These are phyloP conservation scores for Aspergillus pseudoterreus DNA, from an alignment of 2,329 filamentous ascomycete genomes.

Conservation along the genomic window DNA sequence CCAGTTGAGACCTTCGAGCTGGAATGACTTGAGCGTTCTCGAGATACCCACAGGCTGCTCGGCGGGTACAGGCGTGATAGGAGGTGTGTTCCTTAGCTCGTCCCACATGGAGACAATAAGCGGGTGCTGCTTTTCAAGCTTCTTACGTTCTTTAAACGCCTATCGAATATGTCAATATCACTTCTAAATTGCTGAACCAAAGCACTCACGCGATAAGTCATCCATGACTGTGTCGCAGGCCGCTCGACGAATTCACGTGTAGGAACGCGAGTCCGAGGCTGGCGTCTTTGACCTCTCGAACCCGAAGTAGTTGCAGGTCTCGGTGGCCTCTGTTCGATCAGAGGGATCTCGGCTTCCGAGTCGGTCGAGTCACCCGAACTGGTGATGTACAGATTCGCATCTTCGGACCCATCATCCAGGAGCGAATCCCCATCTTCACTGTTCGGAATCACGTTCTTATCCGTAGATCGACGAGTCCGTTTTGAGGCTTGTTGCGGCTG, in stretches of 20 bases:
- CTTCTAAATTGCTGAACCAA: constrained; percentile 15
- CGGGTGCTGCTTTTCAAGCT: constrained; percentile 73
- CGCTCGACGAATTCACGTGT: not conserved
- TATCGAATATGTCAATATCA: constrained; percentile 25
- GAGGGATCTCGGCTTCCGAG: constrained; percentile 14
- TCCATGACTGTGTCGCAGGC: constrained; percentile 9
- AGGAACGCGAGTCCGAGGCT: not conserved
- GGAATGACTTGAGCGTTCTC: constrained; percentile 84
- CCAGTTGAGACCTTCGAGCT: constrained; percentile 90
- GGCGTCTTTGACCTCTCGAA: constrained; percentile 2
- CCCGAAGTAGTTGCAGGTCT: constrained; percentile 1
- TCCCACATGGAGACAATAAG: constrained; percentile 81
- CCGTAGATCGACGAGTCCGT: constrained; percentile 9
- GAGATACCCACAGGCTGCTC: constrained; percentile 74
- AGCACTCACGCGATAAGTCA: constrained; percentile 30
- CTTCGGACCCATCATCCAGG: constrained; percentile 11
- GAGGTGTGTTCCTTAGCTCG: constrained; percentile 63
- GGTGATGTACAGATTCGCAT: constrained; percentile 16
- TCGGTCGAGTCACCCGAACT: not conserved
- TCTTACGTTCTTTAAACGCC: constrained; percentile 56
- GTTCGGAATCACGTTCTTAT: constrained; percentile 10
- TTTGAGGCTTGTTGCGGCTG: constrained; percentile 14
- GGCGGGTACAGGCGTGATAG: constrained; percentile 62
- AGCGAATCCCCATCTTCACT: constrained; percentile 11
- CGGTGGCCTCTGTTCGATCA: constrained; percentile 1